Conservation (phyloP, 768 basidiomycete species). For the Mycena polygramma region DNA sequence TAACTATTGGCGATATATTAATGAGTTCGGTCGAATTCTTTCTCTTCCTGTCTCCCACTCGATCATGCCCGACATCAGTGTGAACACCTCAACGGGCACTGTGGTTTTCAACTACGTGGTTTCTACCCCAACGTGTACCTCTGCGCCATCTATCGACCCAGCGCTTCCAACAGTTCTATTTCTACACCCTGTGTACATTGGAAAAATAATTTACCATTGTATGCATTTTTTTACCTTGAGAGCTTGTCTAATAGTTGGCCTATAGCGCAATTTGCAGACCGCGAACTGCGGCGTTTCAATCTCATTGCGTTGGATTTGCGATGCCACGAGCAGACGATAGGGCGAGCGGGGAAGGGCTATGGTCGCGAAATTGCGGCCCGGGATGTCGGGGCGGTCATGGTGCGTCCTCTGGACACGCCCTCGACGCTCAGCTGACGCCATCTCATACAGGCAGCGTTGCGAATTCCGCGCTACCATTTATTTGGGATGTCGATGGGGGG, state of each 20-base stretch:
- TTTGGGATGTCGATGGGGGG: conserved; percentile 40
- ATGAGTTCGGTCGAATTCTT: too few species aligned
- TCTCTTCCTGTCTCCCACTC: too few species aligned
- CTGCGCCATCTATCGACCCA: conserved; percentile 24
- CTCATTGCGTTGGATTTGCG: conserved; percentile 37
- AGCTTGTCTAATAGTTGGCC: too few species aligned
- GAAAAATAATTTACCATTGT: conserved; percentile 35
- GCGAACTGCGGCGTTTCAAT: conserved; percentile 35
- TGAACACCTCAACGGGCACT: conserved; percentile 30
- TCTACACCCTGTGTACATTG: conserved; percentile 39
- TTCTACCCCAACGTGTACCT: conserved; percentile 31
- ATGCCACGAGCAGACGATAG: conserved; percentile 35
- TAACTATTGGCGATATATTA: too few species aligned
- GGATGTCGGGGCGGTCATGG: conserved; percentile 37
- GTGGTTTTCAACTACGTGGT: conserved; percentile 29
- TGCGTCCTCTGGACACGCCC: conserved; percentile 2
- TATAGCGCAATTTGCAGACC: conserved; percentile 37
- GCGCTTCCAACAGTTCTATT: conserved; percentile 36
- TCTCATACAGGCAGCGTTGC: conserved; percentile 14
- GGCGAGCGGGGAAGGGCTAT: conserved; percentile 25
- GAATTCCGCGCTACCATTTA: conserved; percentile 34
- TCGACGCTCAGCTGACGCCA: not conserved
- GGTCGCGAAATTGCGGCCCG: conserved; percentile 35
- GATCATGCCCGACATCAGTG: conserved; percentile 23
- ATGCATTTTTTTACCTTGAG: too few species aligned